Evolutionary conservation across 2,329 filamentous ascomycete species (phyloP).

Genomic region (Phialophora expanda): DNA sequence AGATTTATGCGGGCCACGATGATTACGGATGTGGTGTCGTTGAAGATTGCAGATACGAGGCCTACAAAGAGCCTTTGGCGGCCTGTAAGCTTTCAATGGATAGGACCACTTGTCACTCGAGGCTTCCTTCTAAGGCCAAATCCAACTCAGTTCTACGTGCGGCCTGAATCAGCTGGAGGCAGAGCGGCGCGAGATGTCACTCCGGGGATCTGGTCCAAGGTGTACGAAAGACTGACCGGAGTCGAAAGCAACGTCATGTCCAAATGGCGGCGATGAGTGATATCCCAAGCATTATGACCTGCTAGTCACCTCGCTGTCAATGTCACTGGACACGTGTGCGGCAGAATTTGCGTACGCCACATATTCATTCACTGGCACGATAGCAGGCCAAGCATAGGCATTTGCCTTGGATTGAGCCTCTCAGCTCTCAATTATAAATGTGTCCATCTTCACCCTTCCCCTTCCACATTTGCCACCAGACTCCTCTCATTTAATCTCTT

Average conservation of each 20-base stretch:
- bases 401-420: not conserved
- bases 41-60: constrained; percentile 50
- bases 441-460: not conserved
- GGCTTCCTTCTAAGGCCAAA: constrained; percentile 48
- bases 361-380: constrained; percentile 18
- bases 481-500: constrained; percentile 1
- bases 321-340: not conserved
- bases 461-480: not conserved
- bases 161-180: constrained; percentile 43
- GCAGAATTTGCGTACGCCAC: not conserved
- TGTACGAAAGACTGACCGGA: constrained; percentile 48
- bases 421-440: not conserved
- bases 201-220: constrained; percentile 52
- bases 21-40: constrained; percentile 50
- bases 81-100: constrained; percentile 48
- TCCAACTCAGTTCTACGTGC: constrained; percentile 49
- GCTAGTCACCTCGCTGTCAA: constrained; percentile 20
- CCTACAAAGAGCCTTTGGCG: constrained; percentile 45
- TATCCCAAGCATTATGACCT: not conserved
- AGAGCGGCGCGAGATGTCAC: constrained; percentile 46
- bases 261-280: constrained; percentile 34
- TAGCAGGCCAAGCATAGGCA: not conserved
- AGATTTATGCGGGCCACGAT: constrained; percentile 54
- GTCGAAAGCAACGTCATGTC: constrained; percentile 24
- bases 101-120: constrained; percentile 46